Conservation (phyloP, 768 basidiomycete species). For the Mycena alexandri region DNA sequence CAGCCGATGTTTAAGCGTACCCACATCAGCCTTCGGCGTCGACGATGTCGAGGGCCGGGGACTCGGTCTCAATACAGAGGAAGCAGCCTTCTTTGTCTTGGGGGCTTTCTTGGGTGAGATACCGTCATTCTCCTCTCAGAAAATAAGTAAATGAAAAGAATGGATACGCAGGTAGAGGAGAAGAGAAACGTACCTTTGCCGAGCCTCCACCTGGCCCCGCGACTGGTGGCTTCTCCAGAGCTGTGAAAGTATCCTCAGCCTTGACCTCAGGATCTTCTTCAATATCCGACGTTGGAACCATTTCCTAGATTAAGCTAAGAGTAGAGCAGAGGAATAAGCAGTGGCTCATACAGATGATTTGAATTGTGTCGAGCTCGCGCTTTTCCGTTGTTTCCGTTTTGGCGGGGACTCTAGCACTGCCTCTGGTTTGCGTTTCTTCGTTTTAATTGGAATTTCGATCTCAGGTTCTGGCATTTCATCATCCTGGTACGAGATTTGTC, state of each 20-base stretch:
- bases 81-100: slow-evolving; percentile 10
- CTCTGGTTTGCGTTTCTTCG: slow-evolving; percentile 31
- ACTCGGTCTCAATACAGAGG: slow-evolving; percentile 13
- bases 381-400: slow-evolving; percentile 37
- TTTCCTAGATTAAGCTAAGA: slow-evolving; percentile 39
- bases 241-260: slow-evolving; percentile 9
- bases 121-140: slow-evolving; percentile 15
- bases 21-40: slow-evolving; percentile 10
- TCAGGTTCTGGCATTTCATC: slow-evolving; percentile 5
- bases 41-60: slow-evolving; percentile 21
- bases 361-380: slow-evolving; percentile 43
- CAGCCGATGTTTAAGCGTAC: background rate
- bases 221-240: slow-evolving; percentile 10
- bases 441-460: background rate
- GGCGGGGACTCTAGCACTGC: slow-evolving; percentile 26
- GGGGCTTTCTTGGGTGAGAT: background rate
- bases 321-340: background rate
- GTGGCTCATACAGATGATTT: slow-evolving; percentile 53
- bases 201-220: background rate
- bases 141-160: background rate
- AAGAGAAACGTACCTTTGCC: slow-evolving; percentile 15
- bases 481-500: background rate
- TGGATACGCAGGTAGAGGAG: background rate
- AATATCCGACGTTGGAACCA: slow-evolving; percentile 55
- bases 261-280: slow-evolving; percentile 46